These are phyloP conservation scores for Pseudocercospora musae DNA, from an alignment of 2,329 filamentous ascomycete species.

Conservation along the genomic window DNA sequence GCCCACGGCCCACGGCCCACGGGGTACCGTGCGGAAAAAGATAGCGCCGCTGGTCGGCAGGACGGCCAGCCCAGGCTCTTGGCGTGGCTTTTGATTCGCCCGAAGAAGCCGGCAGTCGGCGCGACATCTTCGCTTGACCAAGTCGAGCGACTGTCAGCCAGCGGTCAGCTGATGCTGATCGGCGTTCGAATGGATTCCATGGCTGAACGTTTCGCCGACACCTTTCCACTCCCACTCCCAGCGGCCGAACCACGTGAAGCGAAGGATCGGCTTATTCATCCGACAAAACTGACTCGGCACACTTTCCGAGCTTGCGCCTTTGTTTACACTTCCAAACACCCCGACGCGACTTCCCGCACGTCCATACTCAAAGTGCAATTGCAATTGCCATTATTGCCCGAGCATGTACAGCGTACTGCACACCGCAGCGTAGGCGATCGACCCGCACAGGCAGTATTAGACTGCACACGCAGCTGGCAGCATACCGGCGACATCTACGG, in stretches of 20 bases:
- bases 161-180: background rate
- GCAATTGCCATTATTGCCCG: background rate
- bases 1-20: no score
- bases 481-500: background rate
- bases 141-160: background rate
- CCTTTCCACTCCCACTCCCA: no score
- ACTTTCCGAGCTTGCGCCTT: background rate
- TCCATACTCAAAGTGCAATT: background rate
- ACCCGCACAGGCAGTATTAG: background rate
- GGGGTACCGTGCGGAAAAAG: slow-evolving; percentile 2
- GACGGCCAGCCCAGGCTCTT: background rate
- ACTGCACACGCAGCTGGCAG: background rate
- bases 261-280: no score
- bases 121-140: background rate
- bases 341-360: background rate
- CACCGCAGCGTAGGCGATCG: background rate
- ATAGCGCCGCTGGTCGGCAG: slow-evolving; percentile 1
- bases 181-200: slow-evolving; percentile 2
- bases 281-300: background rate
- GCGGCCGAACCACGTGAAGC: background rate
- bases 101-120: background rate
- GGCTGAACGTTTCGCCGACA: slow-evolving; percentile 3
- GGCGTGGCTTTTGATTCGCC: background rate
- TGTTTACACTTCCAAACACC: background rate
- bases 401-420: background rate